phyloP scores from a whole-genome alignment of 176 grass and related monocot genomes.

The Calamus simplicifolius region DNA sequence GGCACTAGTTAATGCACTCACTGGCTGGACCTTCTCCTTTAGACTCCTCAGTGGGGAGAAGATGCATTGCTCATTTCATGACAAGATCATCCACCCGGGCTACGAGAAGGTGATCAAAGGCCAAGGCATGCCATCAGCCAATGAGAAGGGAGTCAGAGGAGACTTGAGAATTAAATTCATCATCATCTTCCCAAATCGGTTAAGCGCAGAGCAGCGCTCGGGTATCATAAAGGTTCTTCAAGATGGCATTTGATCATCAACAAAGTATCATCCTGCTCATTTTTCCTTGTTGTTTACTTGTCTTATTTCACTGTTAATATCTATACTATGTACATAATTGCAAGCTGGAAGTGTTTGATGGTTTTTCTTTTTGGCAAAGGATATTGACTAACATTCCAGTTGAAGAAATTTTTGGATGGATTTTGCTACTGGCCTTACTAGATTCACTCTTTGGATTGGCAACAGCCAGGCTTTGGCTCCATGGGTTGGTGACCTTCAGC shows the following conservation, averaged over 20 bases:
- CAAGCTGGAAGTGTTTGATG: too few species aligned
- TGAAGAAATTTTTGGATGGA: too few species aligned
- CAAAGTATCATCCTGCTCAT: constrained; percentile 6
- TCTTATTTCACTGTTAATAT: constrained; percentile 52
- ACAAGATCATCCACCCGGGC: constrained; percentile 62
- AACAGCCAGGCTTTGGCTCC: too few species aligned
- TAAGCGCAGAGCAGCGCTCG: constrained; percentile 43
- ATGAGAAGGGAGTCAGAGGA: constrained; percentile 43
- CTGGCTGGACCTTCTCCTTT: constrained; percentile 82
- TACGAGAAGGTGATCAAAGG: constrained; percentile 65
- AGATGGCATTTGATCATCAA: constrained; percentile 33
- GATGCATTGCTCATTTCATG: constrained; percentile 60
- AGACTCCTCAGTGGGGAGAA: constrained; percentile 56
- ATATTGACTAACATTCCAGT: too few species aligned
- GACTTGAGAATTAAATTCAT: constrained; percentile 64
- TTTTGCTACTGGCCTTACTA: too few species aligned
- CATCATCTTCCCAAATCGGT: constrained; percentile 60
- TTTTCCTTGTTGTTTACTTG: constrained; percentile 1
- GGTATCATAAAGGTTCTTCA: constrained; percentile 50
- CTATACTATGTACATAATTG: constrained; percentile 6
- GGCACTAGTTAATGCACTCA: constrained; percentile 68
- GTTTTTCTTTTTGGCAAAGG: too few species aligned
- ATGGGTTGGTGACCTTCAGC: too few species aligned
- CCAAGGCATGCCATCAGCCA: constrained; percentile 65
- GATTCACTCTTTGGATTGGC: too few species aligned